Base-by-base conservation (phyloP, 2,329 filamentous ascomycete species). In the Atkinsonella texensis region DNA sequence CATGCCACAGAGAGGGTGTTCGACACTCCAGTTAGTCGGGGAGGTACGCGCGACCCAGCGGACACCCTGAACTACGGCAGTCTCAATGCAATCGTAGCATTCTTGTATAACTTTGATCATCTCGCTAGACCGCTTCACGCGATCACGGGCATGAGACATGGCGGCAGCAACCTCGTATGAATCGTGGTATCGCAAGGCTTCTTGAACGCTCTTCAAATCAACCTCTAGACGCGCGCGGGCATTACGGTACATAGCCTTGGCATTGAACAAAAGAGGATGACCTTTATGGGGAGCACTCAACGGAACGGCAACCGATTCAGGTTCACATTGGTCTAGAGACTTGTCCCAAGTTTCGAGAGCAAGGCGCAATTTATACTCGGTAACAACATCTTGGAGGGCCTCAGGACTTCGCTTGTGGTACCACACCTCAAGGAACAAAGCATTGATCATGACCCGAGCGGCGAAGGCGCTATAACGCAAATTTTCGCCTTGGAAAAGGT, bases 101-200 rank as follows among this genome's bases (percentile, higher is more conserved):
- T 94, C 89, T 64, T 97, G 85, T 55, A 98, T 95, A 61, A 97
- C 90, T 72, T 95, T 95, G 75, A 96, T 87, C 91, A 97, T 97
- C 69, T 97, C 91, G 62, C 86, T 83, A 18, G 89, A 95, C 58
- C 93, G 85, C 79, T 93, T 93, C 58, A 98, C 90, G 67, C 87
- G 89, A 68, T 95, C 89, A 56, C 91, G 84, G 48, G 91, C 90
- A 58, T 89, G 85, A 8, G 89, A 94, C 93, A 98, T 98, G 55
- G 90, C 89, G 46, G 88, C 90, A 18, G 90, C 93, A 53, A 98
- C 91, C 68, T 98, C 93, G 64, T 95, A 97, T 1, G 90, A 88
- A 60, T 96, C 91, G 68, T 98, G 93, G 68, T 97, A 97, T 52
- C 93, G 87, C 53, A 98, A 79, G 23, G 91, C 93, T 73, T 97